These are phyloP conservation scores for Ophiostoma australiae DNA, from an alignment of 2,329 filamentous ascomycete species.

Conservation along the genomic window DNA sequence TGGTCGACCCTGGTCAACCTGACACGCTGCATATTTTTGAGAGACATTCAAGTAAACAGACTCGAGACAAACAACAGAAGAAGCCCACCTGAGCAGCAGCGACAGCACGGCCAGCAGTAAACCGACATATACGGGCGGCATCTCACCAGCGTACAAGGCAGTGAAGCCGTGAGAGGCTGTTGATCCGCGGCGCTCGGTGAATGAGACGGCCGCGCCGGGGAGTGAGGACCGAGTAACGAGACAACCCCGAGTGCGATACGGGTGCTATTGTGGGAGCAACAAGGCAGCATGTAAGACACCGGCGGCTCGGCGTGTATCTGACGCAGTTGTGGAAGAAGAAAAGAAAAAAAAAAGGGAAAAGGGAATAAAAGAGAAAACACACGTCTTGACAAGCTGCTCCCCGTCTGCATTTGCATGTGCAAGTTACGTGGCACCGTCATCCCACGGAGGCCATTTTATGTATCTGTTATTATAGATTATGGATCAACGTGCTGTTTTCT, in stretches of 20 bases:
- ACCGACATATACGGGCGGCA: no score
- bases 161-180: background rate
- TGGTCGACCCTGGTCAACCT: no score
- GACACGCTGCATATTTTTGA: background rate
- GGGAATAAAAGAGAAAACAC: background rate
- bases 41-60: background rate
- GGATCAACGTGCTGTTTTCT: no score
- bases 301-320: background rate
- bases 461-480: no score
- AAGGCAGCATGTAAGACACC: background rate
- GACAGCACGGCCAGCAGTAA: no score
- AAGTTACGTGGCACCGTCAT: background rate
- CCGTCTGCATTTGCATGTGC: background rate
- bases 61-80: no score
- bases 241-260: background rate
- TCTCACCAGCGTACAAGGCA: slow-evolving; percentile 3
- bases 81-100: no score
- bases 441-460: background rate
- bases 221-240: no score
- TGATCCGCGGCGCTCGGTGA: background rate
- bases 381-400: background rate
- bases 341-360: background rate
- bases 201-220: background rate
- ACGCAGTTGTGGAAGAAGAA: background rate
- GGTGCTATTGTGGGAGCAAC: background rate